phyloP scores from a whole-genome alignment of 139 green algal species.

The Volvox africanus region DNA sequence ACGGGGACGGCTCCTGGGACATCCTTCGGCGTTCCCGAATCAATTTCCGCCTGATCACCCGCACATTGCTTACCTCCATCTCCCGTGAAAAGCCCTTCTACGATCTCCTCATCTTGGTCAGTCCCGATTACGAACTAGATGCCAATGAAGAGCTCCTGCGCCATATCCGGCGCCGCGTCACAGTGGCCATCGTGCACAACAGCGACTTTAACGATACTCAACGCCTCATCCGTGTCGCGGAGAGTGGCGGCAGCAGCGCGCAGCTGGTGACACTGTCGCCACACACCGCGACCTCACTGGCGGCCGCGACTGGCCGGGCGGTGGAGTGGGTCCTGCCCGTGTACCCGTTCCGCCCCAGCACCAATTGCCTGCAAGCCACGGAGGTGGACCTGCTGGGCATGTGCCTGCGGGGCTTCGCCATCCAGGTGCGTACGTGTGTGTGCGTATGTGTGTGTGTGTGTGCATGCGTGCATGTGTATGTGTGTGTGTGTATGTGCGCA shows the following conservation, averaged over 20 bases:
- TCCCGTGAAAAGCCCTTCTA: not conserved
- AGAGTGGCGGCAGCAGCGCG: not conserved
- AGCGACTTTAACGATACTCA: constrained; percentile 35
- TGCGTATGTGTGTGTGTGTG: no score
- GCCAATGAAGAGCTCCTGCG: constrained; percentile 38
- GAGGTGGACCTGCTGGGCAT: constrained; percentile 39
- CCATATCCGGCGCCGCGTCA: constrained; percentile 22
- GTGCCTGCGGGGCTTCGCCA: constrained; percentile 56
- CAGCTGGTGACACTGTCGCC: constrained; percentile 54
- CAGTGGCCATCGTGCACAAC: constrained; percentile 56
- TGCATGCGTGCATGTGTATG: no score
- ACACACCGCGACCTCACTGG: constrained; percentile 37
- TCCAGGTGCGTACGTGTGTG: constrained; percentile 26
- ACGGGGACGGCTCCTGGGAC: constrained; percentile 53
- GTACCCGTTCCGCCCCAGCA: constrained; percentile 27
- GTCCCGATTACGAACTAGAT: constrained; percentile 57
- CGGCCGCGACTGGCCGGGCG: not conserved
- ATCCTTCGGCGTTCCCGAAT: constrained; percentile 8
- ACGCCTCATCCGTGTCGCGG: constrained; percentile 10
- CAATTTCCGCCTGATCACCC: constrained; percentile 2
- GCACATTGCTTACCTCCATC: not conserved
- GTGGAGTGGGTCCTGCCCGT: constrained; percentile 51
- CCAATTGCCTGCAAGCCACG: constrained; percentile 40
- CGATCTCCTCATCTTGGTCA: constrained; percentile 56
- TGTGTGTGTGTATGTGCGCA: no score